Evolutionary conservation across 306 rosid species (phyloP).

Genomic region (Castanea sativa): DNA sequence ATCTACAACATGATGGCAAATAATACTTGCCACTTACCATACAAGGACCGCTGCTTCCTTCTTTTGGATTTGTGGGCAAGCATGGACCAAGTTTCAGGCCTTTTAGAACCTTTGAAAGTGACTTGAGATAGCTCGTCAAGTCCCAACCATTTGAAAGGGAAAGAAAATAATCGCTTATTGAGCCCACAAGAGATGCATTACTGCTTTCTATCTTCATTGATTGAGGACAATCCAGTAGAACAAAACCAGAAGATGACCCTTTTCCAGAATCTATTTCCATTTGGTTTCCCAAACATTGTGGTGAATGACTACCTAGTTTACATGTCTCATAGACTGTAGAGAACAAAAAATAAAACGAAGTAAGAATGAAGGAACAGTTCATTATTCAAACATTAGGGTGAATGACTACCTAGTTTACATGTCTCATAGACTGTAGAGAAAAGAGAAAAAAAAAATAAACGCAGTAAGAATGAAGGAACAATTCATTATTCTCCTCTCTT

Average conservation of each 20-base stretch:
- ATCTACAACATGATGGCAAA: conserved; percentile 15
- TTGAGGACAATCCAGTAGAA: conserved; percentile 95
- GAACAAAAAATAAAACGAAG: background rate
- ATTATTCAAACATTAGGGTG: conserved; percentile 50
- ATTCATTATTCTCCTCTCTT: background rate
- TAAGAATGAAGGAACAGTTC: background rate
- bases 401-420: conserved; percentile 94
- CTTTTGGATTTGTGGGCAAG: conserved; percentile 65
- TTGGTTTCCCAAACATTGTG: conserved; percentile 78
- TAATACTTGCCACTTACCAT: conserved; percentile 54
- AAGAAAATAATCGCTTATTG: conserved; percentile 91
- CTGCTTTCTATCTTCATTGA: conserved; percentile 95
- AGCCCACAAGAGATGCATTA: conserved; percentile 91
- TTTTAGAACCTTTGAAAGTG: conserved; percentile 91
- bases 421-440: conserved; percentile 80
- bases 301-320: conserved; percentile 94
- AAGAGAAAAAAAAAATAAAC: background rate
- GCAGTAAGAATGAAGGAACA: conserved; percentile 12
- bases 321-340: conserved; percentile 92
- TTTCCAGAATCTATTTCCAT: conserved; percentile 90
- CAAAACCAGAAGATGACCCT: conserved; percentile 72
- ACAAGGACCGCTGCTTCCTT: conserved; percentile 81
- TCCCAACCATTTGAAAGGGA: conserved; percentile 98
- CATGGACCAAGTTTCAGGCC: conserved; percentile 78
- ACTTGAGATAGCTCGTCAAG: conserved; percentile 89